Percentiles rank a stretch among this genome's conserved stretches.
phyloP scores from a whole-genome alignment of 2,329 filamentous ascomycete species.

The Iodosphaeria phyllophila region DNA sequence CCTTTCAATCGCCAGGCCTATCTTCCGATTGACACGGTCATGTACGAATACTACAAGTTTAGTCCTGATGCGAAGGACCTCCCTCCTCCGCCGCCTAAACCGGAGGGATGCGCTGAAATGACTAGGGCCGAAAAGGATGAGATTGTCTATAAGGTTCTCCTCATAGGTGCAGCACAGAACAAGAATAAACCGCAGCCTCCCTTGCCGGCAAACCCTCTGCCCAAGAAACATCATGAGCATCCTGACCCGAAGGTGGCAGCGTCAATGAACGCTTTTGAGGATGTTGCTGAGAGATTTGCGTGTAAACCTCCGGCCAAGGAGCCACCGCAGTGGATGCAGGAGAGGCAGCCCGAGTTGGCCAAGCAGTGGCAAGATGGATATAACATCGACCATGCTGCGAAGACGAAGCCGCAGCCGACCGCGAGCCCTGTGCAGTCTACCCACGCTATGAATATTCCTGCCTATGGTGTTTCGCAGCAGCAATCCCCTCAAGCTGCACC shows the following conservation, averaged over 20 bases:
- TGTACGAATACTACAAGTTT: not conserved
- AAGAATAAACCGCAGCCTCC: constrained; percentile 23
- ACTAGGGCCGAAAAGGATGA: constrained; percentile 17
- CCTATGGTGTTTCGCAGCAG: too few species aligned
- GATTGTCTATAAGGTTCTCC: constrained; percentile 22
- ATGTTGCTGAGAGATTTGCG: constrained; percentile 20
- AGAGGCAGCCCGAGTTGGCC: constrained; percentile 24
- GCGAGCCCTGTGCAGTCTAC: constrained; percentile 16
- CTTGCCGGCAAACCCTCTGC: constrained; percentile 14
- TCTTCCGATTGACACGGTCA: not conserved
- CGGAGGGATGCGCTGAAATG: too few species aligned
- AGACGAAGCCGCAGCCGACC: constrained; percentile 20
- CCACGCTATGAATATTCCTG: too few species aligned
- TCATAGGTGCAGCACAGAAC: constrained; percentile 21
- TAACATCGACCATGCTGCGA: constrained; percentile 18
- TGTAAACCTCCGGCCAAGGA: constrained; percentile 28
- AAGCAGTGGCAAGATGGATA: constrained; percentile 34
- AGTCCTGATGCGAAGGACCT: not conserved
- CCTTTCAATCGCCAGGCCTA: too few species aligned
- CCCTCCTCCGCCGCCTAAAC: too few species aligned
- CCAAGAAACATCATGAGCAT: constrained; percentile 18
- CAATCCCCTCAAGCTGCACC: constrained; percentile 11
- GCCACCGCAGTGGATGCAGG: constrained; percentile 31
- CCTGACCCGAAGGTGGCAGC: constrained; percentile 22
- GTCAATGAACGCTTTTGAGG: constrained; percentile 23